Base-by-base conservation (phyloP, 1,284 basidiomycete genomes). In the Trichosporon sp. region DNA sequence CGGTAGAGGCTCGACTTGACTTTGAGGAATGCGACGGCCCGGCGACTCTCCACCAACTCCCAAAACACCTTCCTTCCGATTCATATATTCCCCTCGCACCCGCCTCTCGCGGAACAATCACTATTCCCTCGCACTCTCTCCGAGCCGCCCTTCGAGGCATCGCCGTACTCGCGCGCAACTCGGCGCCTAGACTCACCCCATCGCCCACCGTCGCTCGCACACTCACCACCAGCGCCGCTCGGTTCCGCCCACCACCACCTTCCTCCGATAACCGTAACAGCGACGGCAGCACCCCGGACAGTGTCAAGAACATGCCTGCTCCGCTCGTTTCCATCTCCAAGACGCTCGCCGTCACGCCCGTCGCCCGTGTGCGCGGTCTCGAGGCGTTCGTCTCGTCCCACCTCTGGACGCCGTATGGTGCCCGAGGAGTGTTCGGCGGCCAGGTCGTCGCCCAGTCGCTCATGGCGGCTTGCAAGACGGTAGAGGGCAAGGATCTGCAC, bases 401-500 rank as follows among this genome's bases (percentile, higher is more conserved):
- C 1, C 83, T 94, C 1, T 90, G 86, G 84, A 68, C 86, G 14
- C 91, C 90, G 0, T 76, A 79, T 10, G 82, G 84, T 19, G 85
- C 86, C 19, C 84, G 91, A 65, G 91, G 92, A 25, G 91, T 92
- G 4, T 95, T 92, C 71, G 92, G 93, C 61, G 93, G 92, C 4
- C 82, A 84, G 70, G 92, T 95, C 64, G 92, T 95, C 69, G 92
- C 89, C 9, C 92, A 94, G 74, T 90, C 90, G 4, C 81, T 93
- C 31, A 86, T 89, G 14, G 87, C 90, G 13, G 91, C 91, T 5
- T 88, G 88, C 23, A 86, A 87, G 68, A 88, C 88, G 56, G 87
- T 94, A 1, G 82, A 87, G 60, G 80, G 86, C 19, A 88, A 86
- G 74, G 84, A 85, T 16, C 81, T 94, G 25, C 76, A 81, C 71